These are phyloP conservation scores for Rhododendron williamsianum DNA, from an alignment of 148 eudicot genomes.

Conservation along the genomic window DNA sequence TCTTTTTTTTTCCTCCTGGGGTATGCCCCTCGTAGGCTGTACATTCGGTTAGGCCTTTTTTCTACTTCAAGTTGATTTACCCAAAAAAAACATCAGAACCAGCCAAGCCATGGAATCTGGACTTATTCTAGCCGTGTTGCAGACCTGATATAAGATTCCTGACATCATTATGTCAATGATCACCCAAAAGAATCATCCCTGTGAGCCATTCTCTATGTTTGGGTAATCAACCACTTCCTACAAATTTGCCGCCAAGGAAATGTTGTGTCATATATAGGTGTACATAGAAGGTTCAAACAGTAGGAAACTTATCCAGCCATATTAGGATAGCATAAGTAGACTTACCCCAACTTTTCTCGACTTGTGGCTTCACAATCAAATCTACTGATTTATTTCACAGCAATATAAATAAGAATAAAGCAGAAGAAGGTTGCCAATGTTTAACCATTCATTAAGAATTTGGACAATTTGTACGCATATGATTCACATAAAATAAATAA, in stretches of 20 bases:
- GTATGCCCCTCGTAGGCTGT: too few species aligned
- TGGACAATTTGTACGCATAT: slow-evolving; percentile 1
- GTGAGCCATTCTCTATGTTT: not conserved
- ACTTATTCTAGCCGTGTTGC: not conserved
- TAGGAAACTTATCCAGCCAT: slow-evolving; percentile 7
- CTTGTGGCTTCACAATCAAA: not conserved
- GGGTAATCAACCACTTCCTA: slow-evolving; percentile 2
- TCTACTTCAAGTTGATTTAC: too few species aligned
- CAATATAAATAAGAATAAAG: not conserved
- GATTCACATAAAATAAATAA: not conserved
- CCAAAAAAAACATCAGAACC: not conserved
- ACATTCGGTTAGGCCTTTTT: too few species aligned
- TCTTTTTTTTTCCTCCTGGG: too few species aligned
- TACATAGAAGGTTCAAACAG: not conserved
- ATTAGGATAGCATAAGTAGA: not conserved
- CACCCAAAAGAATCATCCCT: not conserved
- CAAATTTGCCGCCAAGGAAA: not conserved
- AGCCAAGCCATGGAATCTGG: not conserved
- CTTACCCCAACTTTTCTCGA: slow-evolving; percentile 1
- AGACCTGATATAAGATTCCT: not conserved
- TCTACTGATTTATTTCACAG: not conserved
- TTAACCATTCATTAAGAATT: not conserved
- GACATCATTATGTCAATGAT: not conserved
- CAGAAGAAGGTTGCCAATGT: not conserved
- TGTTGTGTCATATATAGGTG: not conserved